A percentile compares a stretch with the other conserved stretches of the same genome.
Conservation (phyloP, 176 grass and related monocot species). For the Tillandsia fasciculata region DNA sequence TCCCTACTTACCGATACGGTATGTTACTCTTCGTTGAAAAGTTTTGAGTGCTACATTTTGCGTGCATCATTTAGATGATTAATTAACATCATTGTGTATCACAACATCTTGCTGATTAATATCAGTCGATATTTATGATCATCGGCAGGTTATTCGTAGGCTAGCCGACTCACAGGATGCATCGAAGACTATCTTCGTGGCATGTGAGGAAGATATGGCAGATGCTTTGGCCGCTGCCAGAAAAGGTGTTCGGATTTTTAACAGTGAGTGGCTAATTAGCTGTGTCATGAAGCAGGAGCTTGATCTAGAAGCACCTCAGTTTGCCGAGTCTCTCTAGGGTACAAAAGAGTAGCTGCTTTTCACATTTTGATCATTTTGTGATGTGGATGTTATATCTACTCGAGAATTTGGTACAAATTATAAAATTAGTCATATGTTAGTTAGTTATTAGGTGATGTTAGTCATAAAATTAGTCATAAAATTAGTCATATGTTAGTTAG, state of each 20-base stretch:
- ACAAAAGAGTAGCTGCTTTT: background rate
- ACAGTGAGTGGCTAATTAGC: conserved; percentile 75
- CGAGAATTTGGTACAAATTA: too few relatives aligned
- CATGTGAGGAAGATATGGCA: conserved; percentile 58
- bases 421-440: too few relatives aligned
- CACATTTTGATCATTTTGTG: background rate
- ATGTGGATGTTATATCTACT: background rate
- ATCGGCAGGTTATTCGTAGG: conserved; percentile 39
- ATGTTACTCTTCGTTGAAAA: too few relatives aligned
- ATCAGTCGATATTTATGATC: too few relatives aligned
- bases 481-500: too few relatives aligned
- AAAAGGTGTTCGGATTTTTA: conserved; percentile 55
- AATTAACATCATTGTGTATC: too few relatives aligned
- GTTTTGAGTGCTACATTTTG: too few relatives aligned
- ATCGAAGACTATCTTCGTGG: conserved; percentile 57
- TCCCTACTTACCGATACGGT: too few relatives aligned
- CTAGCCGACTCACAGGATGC: conserved; percentile 28
- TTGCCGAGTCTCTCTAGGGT: conserved; percentile 51
- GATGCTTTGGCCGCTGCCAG: conserved; percentile 49
- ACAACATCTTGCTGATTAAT: background rate
- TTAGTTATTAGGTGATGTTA: too few relatives aligned
- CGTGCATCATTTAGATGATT: too few relatives aligned
- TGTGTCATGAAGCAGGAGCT: conserved; percentile 83
- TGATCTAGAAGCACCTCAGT: conserved; percentile 67
- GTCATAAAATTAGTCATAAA: too few relatives aligned